Conservation (phyloP, 2,329 filamentous ascomycete genomes). For the Byssothecium circinans region DNA sequence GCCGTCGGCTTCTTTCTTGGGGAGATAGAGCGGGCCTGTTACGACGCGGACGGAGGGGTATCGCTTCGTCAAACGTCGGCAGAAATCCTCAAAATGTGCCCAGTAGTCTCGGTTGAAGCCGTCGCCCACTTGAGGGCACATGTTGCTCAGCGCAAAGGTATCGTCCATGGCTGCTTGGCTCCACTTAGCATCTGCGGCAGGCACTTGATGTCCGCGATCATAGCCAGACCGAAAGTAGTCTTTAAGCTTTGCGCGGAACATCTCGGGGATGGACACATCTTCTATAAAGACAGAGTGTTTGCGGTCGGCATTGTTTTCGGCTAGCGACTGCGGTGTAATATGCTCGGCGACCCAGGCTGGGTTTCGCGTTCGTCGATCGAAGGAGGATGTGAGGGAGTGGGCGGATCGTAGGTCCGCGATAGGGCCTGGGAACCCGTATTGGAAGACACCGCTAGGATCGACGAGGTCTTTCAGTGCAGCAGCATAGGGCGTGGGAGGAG, state of each 20-base stretch:
- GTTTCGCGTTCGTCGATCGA: conserved; percentile 87
- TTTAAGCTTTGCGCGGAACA: conserved; percentile 85
- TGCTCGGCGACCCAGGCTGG: conserved; percentile 92
- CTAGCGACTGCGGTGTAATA: conserved; percentile 85
- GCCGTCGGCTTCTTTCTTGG: conserved; percentile 80
- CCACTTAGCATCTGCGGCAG: conserved; percentile 95
- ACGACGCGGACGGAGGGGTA: conserved; percentile 91
- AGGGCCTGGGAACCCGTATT: conserved; percentile 82
- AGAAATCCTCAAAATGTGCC: conserved; percentile 98
- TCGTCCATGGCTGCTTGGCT: conserved; percentile 91
- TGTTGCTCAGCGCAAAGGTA: conserved; percentile 91
- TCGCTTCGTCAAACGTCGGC: conserved; percentile 73
- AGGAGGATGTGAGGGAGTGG: conserved; percentile 78
- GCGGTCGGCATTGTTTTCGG: conserved; percentile 74
- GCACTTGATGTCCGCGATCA: conserved; percentile 95
- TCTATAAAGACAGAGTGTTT: conserved; percentile 82
- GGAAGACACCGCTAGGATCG: conserved; percentile 55
- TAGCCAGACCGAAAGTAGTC: conserved; percentile 96
- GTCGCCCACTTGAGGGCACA: conserved; percentile 97
- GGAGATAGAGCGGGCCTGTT: conserved; percentile 91
- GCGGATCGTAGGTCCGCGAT: conserved; percentile 78
- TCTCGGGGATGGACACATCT: conserved; percentile 75
- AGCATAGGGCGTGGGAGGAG: conserved; percentile 24
- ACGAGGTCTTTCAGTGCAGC: conserved; percentile 40
- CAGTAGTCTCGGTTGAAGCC: conserved; percentile 99